Evolutionary conservation across 2,329 filamentous ascomycete genomes (phyloP).

Genomic region (Dryadomyces quercus-mongolicae): DNA sequence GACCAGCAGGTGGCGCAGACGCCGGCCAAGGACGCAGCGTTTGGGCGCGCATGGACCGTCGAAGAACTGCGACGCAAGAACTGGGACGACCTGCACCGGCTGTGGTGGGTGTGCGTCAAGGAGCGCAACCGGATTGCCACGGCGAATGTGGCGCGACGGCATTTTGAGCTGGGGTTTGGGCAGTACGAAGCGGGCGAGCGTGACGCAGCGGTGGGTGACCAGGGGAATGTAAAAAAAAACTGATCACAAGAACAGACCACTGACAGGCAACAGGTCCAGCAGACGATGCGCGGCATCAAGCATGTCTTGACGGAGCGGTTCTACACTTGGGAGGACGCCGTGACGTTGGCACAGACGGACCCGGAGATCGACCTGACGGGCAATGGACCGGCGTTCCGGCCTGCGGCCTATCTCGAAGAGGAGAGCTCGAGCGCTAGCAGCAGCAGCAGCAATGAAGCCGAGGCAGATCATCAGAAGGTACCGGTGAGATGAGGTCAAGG

Average conservation of each 20-base stretch:
- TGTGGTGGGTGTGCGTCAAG: conserved; percentile 92
- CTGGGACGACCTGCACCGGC: conserved; percentile 81
- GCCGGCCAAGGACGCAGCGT: conserved; percentile 56
- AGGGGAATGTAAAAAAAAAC: neutral
- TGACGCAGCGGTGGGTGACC: conserved; percentile 49
- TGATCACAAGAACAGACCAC: too few species aligned
- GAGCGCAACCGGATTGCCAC: conserved; percentile 88
- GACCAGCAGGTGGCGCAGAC: conserved; percentile 53
- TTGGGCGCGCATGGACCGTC: conserved; percentile 74
- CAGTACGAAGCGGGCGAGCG: conserved; percentile 52
- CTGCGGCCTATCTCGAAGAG: conserved; percentile 24
- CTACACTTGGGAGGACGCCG: conserved; percentile 76
- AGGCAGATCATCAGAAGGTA: conserved; percentile 4
- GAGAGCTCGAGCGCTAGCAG: conserved; percentile 10
- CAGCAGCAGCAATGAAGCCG: conserved; percentile 14
- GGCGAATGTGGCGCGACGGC: conserved; percentile 53
- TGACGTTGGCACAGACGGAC: conserved; percentile 51
- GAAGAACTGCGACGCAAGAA: conserved; percentile 80
- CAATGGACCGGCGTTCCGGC: conserved; percentile 36
- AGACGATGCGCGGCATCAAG: conserved; percentile 73
- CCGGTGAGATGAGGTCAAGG: conserved; percentile 5
- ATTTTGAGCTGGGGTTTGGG: conserved; percentile 62
- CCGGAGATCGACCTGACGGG: conserved; percentile 51
- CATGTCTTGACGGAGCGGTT: conserved; percentile 77
- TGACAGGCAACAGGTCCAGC: conserved; percentile 44